Evolutionary conservation across 371 early-diverging fungal species (phyloP).

Genomic region (Blakeslea trispora): DNA sequence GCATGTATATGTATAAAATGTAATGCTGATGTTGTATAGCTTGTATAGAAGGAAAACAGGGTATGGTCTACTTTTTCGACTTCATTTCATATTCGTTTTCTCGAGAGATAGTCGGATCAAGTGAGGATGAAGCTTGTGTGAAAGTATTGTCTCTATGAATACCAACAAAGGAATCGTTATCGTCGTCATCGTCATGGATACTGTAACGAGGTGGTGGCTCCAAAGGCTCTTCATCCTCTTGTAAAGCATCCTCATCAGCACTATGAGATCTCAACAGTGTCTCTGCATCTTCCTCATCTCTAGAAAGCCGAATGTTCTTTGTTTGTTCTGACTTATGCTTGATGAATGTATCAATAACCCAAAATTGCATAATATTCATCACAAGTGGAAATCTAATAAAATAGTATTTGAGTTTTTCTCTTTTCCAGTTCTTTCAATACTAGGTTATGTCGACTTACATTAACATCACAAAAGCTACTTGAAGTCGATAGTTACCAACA

Average conservation of each 20-base stretch:
- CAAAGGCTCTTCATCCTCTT: slow-evolving; percentile 1
- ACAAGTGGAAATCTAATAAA: slow-evolving; percentile 48
- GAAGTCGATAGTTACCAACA: slow-evolving; percentile 54
- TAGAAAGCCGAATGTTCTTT: slow-evolving; percentile 12
- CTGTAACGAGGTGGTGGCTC: slow-evolving; percentile 21
- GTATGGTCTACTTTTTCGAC: slow-evolving; percentile 21
- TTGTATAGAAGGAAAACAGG: not conserved
- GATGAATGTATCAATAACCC: slow-evolving; percentile 66
- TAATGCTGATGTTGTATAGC: not conserved
- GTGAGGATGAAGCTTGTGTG: slow-evolving; percentile 14
- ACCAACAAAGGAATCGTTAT: not conserved
- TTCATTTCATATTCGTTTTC: slow-evolving; percentile 25
- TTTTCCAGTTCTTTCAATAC: too few species aligned
- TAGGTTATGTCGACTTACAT: slow-evolving; percentile 38
- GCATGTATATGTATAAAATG: too few species aligned
- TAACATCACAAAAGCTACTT: slow-evolving; percentile 68
- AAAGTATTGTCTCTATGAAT: slow-evolving; percentile 7
- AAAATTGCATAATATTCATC: slow-evolving; percentile 69
- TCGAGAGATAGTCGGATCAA: not conserved
- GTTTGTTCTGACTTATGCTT: slow-evolving; percentile 50
- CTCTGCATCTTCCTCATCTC: slow-evolving; percentile 32
- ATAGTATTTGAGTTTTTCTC: too few species aligned
- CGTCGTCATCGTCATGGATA: slow-evolving; percentile 1
- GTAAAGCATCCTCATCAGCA: slow-evolving; percentile 6
- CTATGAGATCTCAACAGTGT: slow-evolving; percentile 16